Base-by-base conservation (phyloP, 306 rosid species). In the Prinsepia uniflora region DNA sequence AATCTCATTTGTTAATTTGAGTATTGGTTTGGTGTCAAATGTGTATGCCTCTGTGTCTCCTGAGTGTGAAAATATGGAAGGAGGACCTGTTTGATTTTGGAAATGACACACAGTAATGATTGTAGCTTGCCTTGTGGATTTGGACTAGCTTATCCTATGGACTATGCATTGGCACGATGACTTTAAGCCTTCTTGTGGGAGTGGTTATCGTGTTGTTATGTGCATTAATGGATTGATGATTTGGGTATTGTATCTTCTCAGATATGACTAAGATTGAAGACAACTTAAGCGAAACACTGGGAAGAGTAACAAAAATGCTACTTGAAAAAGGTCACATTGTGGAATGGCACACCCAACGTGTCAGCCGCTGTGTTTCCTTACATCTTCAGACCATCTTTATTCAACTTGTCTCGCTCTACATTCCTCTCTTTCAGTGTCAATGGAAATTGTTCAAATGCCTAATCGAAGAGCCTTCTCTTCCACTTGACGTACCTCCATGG, bases 341-440 rank as follows among this genome's bases (percentile, higher is more conserved):
- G 34, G 0, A 15, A n/a, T 4, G 19, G 57, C 57, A 4, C 53
- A 11, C 11, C 17, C 17, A 11, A 48, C 53, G 53, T 13, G 53
- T 48, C 53, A 48, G 17, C 53, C 60, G 36, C 60, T 54, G 59
- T 54, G 59, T 54, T 8, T 18, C 2, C 59, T 54, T 54, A 54
- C 17, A 15, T 57, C 36, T 63, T 10, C 68, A 63, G 24, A 63
- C 52, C 50, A 43, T 63, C 36, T 63, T 43, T 6, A 17, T 43
- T 19, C 34, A 63, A 18, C 68, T 64, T 1, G 53, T 64, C 18
- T 64, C 52, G 10, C 68, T 43, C 30, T 43, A 64, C 68, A 19
- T 19, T 64, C 68, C 68, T 64, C 52, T 63, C 52, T 64, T 64
- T 42, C 68, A 44, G 69, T 43, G 54, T 44, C 41, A 44, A 5